phyloP scores from a whole-genome alignment of 108 stramenopile species.

The Parietichytrium sp. region DNA sequence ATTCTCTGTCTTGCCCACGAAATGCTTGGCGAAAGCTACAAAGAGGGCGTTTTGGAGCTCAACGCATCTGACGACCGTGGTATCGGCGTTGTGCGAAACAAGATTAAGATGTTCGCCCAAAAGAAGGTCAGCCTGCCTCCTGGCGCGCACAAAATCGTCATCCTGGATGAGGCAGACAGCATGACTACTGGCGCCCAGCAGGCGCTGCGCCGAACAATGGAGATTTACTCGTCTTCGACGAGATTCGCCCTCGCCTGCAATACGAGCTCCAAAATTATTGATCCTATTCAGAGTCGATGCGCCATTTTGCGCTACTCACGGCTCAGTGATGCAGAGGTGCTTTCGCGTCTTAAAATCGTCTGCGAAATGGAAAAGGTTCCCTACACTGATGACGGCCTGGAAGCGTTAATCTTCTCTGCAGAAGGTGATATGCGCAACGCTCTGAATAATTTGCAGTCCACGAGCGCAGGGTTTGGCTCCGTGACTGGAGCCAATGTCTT shows the following conservation, averaged over 20 bases:
- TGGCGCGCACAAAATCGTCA: conserved; percentile 88
- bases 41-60: conserved; percentile 69
- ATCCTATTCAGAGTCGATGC: conserved; percentile 96
- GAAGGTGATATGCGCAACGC: conserved; percentile 99
- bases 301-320: conserved; percentile 91
- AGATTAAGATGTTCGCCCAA: conserved; percentile 96
- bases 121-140: conserved; percentile 75
- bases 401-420: conserved; percentile 95
- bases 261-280: conserved; percentile 92
- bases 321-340: conserved; percentile 82
- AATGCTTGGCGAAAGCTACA: conserved; percentile 42
- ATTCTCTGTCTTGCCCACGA: conserved; percentile 43
- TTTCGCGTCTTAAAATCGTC: conserved; percentile 79
- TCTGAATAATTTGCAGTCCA: conserved; percentile 93
- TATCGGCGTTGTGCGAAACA: conserved; percentile 94
- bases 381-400: conserved; percentile 80
- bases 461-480: conserved; percentile 74
- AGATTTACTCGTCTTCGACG: conserved; percentile 91
- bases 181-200: conserved; percentile 98
- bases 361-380: conserved; percentile 79
- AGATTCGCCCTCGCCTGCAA: conserved; percentile 99
- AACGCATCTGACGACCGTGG: conserved; percentile 96
- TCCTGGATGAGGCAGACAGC: conserved; percentile 96
- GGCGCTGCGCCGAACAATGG: conserved; percentile 91
- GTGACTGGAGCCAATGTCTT: conserved; percentile 87